Conservation (phyloP, 257 asterid genomes). For the Nicotiana benthamiana region DNA sequence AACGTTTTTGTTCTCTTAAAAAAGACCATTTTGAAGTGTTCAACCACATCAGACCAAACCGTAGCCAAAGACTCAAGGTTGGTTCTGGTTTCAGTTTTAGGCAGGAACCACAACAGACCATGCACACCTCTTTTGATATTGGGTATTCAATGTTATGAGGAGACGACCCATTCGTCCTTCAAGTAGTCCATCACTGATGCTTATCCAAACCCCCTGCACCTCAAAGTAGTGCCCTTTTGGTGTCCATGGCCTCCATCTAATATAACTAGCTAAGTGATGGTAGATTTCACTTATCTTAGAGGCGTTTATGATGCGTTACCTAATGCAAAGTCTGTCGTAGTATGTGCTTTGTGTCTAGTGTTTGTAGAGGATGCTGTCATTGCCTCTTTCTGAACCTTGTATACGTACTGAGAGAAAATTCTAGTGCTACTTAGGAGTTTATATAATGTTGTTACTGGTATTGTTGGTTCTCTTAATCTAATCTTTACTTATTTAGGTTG, state of each 20-base stretch:
- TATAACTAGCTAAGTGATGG: neutral
- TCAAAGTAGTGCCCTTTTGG: neutral
- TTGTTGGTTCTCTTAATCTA: neutral
- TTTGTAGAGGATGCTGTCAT: neutral
- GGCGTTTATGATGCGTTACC: neutral
- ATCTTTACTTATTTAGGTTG: neutral
- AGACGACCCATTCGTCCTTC: neutral
- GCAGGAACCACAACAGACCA: neutral
- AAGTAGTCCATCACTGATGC: neutral
- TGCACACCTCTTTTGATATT: neutral
- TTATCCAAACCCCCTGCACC: neutral
- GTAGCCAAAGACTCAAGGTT: neutral
- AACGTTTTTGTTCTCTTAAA: neutral
- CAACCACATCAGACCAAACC: neutral
- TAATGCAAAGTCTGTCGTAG: neutral
- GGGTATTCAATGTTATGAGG: neutral
- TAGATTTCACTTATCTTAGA: neutral
- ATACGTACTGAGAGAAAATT: neutral
- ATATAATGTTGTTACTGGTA: neutral
- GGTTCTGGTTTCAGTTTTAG: neutral
- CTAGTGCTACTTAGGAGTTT: neutral
- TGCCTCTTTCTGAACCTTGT: conserved; percentile 1
- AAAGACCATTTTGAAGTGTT: neutral
- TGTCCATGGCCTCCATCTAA: neutral
- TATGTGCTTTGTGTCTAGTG: neutral